Evolutionary conservation across 2,329 filamentous ascomycete genomes (phyloP).

Genomic region (Pseudogymnoascus sp.): DNA sequence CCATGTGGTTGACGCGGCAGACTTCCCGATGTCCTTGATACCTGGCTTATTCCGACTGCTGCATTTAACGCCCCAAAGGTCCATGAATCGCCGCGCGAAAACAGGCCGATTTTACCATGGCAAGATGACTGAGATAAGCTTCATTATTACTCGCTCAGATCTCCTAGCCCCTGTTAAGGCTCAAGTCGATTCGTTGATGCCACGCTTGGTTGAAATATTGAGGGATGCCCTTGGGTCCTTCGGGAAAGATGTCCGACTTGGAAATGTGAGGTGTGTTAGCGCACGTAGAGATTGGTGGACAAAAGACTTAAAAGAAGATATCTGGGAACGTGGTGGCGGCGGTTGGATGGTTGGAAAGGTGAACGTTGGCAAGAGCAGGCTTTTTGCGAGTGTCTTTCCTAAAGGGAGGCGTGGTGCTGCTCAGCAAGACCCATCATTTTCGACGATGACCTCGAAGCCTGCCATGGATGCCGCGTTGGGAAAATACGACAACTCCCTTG

Average conservation of each 20-base stretch:
- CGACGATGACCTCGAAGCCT: slow-evolving; percentile 1
- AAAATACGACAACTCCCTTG: not conserved
- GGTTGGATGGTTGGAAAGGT: slow-evolving; percentile 98
- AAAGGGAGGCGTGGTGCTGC: slow-evolving; percentile 49
- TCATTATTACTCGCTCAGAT: slow-evolving; percentile 86
- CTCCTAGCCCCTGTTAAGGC: slow-evolving; percentile 76
- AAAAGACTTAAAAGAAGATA: slow-evolving; percentile 73
- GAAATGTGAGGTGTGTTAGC: slow-evolving; percentile 82
- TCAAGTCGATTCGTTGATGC: slow-evolving; percentile 80
- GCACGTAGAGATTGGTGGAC: slow-evolving; percentile 89
- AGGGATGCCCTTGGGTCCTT: slow-evolving; percentile 65
- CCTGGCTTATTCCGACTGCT: slow-evolving; percentile 68
- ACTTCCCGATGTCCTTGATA: slow-evolving; percentile 91
- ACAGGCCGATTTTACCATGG: slow-evolving; percentile 58
- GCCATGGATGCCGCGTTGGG: not conserved
- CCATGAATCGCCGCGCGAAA: slow-evolving; percentile 71
- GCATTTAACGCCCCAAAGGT: slow-evolving; percentile 65
- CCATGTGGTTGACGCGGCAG: slow-evolving; percentile 88
- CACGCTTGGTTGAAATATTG: slow-evolving; percentile 71
- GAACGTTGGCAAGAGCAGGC: slow-evolving; percentile 92
- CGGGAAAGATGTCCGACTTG: slow-evolving; percentile 68
- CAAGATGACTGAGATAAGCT: slow-evolving; percentile 71
- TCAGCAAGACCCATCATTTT: slow-evolving; percentile 25
- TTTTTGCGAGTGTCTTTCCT: slow-evolving; percentile 84
- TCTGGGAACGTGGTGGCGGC: slow-evolving; percentile 75